Evolutionary conservation across 345 rosid genomes (phyloP).

Genomic region (Bretschneidera sinensis): DNA sequence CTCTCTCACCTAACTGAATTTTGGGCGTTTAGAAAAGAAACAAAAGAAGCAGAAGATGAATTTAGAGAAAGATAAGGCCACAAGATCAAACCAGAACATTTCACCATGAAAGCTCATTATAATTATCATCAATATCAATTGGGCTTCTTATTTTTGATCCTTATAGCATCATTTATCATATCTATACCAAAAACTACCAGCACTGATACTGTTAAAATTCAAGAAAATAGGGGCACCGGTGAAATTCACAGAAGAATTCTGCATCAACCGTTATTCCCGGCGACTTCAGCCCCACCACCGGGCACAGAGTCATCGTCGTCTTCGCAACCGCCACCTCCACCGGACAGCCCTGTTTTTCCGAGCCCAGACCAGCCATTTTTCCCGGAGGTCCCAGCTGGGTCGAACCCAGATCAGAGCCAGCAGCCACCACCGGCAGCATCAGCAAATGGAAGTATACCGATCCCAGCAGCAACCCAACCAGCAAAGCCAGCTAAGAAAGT

Average conservation of each 20-base stretch:
- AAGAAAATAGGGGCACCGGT: background rate
- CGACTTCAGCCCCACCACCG: conserved; percentile 48
- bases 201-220: background rate
- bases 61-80: conserved; percentile 31
- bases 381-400: conserved; percentile 67
- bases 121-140: conserved; percentile 11
- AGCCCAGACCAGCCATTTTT: conserved; percentile 84
- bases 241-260: conserved; percentile 56
- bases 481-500: conserved; percentile 69
- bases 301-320: conserved; percentile 25
- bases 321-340: conserved; percentile 62
- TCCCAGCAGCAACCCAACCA: conserved; percentile 65
- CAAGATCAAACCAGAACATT: conserved; percentile 27
- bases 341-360: conserved; percentile 31
- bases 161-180: conserved; percentile 7
- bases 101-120: conserved; percentile 54
- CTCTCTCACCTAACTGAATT: background rate
- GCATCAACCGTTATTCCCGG: conserved; percentile 89
- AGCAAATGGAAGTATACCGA: conserved; percentile 55
- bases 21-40: background rate
- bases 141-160: conserved; percentile 23
- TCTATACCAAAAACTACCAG: conserved; percentile 5
- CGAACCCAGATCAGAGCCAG: conserved; percentile 44
- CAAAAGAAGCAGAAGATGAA: conserved; percentile 39
- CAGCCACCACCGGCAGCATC: conserved; percentile 37